Percentiles rank a stretch among this genome's conserved stretches.
These are phyloP conservation scores for Fraxinus ornus DNA, from an alignment of 305 asterid genomes.

Conservation along the genomic window DNA sequence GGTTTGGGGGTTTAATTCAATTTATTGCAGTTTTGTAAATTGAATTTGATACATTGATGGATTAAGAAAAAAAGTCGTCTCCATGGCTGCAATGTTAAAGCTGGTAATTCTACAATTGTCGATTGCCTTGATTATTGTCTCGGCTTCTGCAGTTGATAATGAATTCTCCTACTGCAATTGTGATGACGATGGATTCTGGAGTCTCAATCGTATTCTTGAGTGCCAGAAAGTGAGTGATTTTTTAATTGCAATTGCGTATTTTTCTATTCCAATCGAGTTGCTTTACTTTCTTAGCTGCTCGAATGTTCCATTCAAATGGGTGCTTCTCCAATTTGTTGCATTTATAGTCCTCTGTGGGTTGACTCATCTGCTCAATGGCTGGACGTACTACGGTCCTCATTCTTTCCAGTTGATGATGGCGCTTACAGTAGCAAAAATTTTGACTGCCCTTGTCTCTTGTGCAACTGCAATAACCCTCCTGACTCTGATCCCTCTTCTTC, in stretches of 20 bases:
- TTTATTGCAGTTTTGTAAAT: background rate
- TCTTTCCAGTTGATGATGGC: slow-evolving; percentile 84
- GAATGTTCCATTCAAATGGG: slow-evolving; percentile 90
- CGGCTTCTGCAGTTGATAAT: slow-evolving; percentile 50
- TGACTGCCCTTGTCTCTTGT: slow-evolving; percentile 87
- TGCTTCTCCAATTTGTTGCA: slow-evolving; percentile 73
- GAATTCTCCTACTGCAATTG: slow-evolving; percentile 67
- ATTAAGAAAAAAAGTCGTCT: slow-evolving; percentile 30
- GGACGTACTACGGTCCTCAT: slow-evolving; percentile 87
- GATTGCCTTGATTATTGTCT: slow-evolving; percentile 38
- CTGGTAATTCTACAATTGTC: slow-evolving; percentile 45
- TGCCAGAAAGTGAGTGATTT: slow-evolving; percentile 87
- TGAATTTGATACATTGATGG: slow-evolving; percentile 17
- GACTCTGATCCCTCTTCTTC: slow-evolving; percentile 76
- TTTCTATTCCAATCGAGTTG: slow-evolving; percentile 90
- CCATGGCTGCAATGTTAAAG: slow-evolving; percentile 60
- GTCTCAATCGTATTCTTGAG: slow-evolving; percentile 63
- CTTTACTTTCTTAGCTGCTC: slow-evolving; percentile 89
- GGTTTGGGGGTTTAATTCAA: slow-evolving; percentile 15
- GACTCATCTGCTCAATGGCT: slow-evolving; percentile 90
- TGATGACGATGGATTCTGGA: slow-evolving; percentile 84
- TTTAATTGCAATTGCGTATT: slow-evolving; percentile 90
- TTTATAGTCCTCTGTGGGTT: slow-evolving; percentile 92
- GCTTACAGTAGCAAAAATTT: slow-evolving; percentile 72
- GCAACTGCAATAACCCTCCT: slow-evolving; percentile 91